Evolutionary conservation across 495 filamentous ascomycete species (phyloP).

Genomic region (Xylaria telfairii): DNA sequence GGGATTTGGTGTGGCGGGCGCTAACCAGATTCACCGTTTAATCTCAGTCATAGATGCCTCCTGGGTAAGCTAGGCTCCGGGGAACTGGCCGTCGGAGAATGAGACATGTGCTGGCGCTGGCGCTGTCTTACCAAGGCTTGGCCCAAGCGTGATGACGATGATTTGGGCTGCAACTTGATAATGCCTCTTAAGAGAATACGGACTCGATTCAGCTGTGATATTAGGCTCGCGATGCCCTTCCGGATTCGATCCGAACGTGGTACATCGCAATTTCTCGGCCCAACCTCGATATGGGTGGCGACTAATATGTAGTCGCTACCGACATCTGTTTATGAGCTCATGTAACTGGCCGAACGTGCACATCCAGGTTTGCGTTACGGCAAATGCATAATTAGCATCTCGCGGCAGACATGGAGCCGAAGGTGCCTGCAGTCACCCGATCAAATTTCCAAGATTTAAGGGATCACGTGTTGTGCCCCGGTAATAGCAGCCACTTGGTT

Average conservation of each 20-base stretch:
- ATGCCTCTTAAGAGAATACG: neutral
- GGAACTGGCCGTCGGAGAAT: constrained; percentile 1
- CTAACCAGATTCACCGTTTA: neutral
- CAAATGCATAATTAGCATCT: constrained; percentile 6
- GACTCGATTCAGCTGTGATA: neutral
- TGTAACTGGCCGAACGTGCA: neutral
- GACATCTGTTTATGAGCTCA: neutral
- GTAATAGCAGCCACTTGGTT: neutral
- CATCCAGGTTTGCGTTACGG: constrained; percentile 4
- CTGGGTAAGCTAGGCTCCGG: neutral
- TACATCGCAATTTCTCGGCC: constrained; percentile 24
- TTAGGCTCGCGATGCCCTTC: neutral
- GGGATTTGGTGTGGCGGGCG: neutral
- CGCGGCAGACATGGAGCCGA: neutral
- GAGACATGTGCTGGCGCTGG: neutral
- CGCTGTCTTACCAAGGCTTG: neutral
- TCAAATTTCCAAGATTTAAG: neutral
- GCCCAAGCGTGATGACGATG: neutral
- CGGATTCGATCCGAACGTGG: neutral
- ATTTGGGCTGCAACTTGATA: neutral
- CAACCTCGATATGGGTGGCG: constrained; percentile 1
- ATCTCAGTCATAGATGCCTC: neutral
- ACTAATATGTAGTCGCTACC: neutral
- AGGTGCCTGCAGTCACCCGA: constrained; percentile 11
- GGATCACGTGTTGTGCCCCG: neutral